A percentile compares a stretch with the other conserved stretches of the same genome.
Conservation (phyloP, 371 early-diverging fungal genomes). For the Syncephalastrum monosporum region DNA sequence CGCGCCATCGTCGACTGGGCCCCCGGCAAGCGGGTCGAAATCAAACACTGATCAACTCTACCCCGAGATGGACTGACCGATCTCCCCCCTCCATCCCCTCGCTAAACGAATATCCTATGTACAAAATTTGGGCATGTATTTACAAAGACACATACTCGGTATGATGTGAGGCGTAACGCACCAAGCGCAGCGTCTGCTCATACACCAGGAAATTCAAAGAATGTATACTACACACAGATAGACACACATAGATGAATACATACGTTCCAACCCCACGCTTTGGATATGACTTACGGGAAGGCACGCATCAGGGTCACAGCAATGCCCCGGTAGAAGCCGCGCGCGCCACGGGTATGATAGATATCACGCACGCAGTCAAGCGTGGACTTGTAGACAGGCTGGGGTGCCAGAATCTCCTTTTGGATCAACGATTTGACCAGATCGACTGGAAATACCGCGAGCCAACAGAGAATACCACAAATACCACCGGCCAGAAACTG, state of each 20-base stretch:
- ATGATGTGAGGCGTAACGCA: conserved; percentile 20
- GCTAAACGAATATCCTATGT: too few species aligned
- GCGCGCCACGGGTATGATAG: conserved; percentile 48
- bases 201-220: conserved; percentile 26
- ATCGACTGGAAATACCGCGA: conserved; percentile 80
- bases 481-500: conserved; percentile 79
- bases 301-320: conserved; percentile 77
- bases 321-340: conserved; percentile 74
- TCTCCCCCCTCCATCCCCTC: too few species aligned
- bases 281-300: conserved; percentile 58
- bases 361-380: conserved; percentile 59
- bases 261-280: not conserved
- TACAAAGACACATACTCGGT: conserved; percentile 25
- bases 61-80: too few species aligned
- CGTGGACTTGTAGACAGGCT: conserved; percentile 43
- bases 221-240: conserved; percentile 13
- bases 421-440: conserved; percentile 76
- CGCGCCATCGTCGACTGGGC: conserved; percentile 65
- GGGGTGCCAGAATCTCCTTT: conserved; percentile 61
- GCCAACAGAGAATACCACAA: conserved; percentile 80
- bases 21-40: conserved; percentile 36
- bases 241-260: not conserved
- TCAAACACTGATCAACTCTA: too few species aligned
- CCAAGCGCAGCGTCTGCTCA: conserved; percentile 22
- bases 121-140: conserved; percentile 8